phyloP scores from a whole-genome alignment of 768 basidiomycete species.

The Boletus reticulatus region DNA sequence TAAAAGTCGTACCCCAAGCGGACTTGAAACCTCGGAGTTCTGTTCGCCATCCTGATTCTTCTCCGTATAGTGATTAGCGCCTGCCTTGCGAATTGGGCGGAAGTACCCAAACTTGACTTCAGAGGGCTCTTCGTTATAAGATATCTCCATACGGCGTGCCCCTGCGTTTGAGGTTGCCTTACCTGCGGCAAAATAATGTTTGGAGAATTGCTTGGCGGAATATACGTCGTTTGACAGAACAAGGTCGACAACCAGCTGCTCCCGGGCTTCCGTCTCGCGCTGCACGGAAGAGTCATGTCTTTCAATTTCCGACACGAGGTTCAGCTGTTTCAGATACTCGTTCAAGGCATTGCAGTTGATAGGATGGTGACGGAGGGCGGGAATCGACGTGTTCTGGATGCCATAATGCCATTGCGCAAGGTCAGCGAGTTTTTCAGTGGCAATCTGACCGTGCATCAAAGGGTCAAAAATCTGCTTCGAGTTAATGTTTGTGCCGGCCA shows the following conservation, averaged over 20 bases:
- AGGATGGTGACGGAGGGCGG: conserved; percentile 39
- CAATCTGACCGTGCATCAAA: conserved; percentile 47
- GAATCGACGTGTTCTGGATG: conserved; percentile 44
- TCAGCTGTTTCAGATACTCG: conserved; percentile 42
- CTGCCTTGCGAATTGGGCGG: conserved; percentile 41
- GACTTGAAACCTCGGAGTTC: conserved; percentile 29
- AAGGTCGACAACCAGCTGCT: conserved; percentile 65
- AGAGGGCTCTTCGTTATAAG: conserved; percentile 55
- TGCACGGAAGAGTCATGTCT: conserved; percentile 40
- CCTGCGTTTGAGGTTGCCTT: conserved; percentile 8
- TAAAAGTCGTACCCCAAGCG: conserved; percentile 59
- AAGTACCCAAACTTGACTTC: conserved; percentile 61
- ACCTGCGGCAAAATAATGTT: conserved; percentile 2
- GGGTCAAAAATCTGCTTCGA: conserved; percentile 53
- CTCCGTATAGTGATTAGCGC: conserved; percentile 28
- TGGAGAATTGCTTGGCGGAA: conserved; percentile 42
- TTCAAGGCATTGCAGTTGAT: conserved; percentile 34
- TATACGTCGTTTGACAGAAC: conserved; percentile 57
- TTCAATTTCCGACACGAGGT: conserved; percentile 39
- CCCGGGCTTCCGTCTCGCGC: conserved; percentile 53
- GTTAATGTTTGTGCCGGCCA: conserved; percentile 53
- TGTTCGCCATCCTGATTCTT: conserved; percentile 15
- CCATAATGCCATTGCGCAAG: conserved; percentile 54
- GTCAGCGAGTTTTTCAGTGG: conserved; percentile 35
- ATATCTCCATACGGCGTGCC: conserved; percentile 37